Evolutionary conservation across 352 stramenopile species (phyloP).

Genomic region (Chloridella minuta): DNA sequence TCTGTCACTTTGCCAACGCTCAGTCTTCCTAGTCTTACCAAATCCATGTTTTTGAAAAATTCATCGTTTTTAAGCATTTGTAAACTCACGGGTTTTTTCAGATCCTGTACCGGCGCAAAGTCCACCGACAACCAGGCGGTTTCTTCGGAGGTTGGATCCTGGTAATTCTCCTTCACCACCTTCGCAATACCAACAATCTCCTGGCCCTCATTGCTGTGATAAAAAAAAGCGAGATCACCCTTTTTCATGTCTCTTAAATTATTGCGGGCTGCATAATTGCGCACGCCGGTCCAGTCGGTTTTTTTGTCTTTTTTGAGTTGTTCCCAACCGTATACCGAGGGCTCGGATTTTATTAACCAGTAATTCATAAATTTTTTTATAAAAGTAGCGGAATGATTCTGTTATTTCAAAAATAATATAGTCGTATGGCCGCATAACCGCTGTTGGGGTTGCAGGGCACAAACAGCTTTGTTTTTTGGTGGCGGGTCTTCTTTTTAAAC

Average conservation of each 20-base stretch:
- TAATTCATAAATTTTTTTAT: not conserved
- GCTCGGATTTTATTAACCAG: not conserved
- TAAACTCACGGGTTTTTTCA: not conserved
- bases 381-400: too few relatives aligned
- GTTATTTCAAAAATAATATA: too few relatives aligned
- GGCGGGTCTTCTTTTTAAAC: not conserved
- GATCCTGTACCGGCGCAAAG: not conserved
- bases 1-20: not conserved
- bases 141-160: not conserved
- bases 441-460: too few relatives aligned
- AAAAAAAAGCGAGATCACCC: not conserved
- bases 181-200: not conserved
- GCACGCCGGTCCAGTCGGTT: not conserved
- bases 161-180: not conserved
- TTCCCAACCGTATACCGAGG: not conserved
- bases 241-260: constrained; percentile 4
- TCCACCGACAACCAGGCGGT: not conserved
- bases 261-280: not conserved
- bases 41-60: not conserved
- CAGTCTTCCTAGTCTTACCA: not conserved
- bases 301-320: constrained; percentile 6
- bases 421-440: too few relatives aligned
- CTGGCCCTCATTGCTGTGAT: not conserved
- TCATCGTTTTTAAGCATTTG: not conserved
- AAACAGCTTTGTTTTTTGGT: not conserved